A percentile compares a stretch with the other conserved stretches of the same genome.
These are phyloP conservation scores for Pseudisothecium myosuroides DNA, from an alignment of 225 moss, liverwort and hornwort genomes.

Conservation along the genomic window DNA sequence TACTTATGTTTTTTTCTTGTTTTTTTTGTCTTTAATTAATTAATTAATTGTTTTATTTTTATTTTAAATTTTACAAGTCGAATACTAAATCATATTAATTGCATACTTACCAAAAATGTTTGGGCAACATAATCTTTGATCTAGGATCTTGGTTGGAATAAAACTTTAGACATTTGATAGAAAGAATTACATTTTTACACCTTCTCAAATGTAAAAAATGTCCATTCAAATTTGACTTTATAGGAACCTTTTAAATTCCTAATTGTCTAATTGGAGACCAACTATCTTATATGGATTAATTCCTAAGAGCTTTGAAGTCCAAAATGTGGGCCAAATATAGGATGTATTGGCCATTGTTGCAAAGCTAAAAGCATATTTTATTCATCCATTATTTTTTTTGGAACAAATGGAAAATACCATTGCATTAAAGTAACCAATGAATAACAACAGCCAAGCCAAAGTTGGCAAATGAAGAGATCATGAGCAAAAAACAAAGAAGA, in stretches of 20 bases:
- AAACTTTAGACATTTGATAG: background rate
- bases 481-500: no score
- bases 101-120: background rate
- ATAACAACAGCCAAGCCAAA: no score
- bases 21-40: background rate
- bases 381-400: no score
- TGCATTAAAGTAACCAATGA: no score
- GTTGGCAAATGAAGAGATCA: no score
- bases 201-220: background rate
- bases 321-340: background rate
- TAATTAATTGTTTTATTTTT: background rate
- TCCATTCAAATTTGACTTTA: background rate
- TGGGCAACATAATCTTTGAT: background rate
- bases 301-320: background rate
- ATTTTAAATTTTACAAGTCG: rapidly evolving
- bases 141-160: background rate
- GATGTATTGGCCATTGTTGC: background rate
- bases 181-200: background rate
- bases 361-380: background rate
- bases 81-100: background rate
- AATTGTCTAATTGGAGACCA: background rate
- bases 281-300: background rate
- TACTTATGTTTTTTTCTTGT: no score
- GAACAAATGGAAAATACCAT: no score
- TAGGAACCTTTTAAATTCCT: background rate